Base-by-base conservation (phyloP, 805 yeast species). In the Pichia insulana region DNA sequence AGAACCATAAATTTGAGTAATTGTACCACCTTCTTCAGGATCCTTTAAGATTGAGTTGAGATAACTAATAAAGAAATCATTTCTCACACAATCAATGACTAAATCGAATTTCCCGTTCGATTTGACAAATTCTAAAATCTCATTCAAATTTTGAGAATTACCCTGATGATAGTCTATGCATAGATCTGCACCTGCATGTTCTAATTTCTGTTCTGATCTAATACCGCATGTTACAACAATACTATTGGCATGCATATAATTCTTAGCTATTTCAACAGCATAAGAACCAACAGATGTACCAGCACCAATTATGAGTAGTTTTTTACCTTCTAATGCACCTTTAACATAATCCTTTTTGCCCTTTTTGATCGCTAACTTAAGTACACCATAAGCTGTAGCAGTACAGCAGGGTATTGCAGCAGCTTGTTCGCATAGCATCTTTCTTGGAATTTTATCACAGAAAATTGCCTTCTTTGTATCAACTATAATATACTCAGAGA, bases 71-170 rank as follows among this genome's bases (percentile, higher is more conserved):
- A 77, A 68, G 13, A 69, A 74, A 19, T 56, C 56, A 42, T 73
- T 74, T 31, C 95, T 89, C 40, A 74, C 76, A 41, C 80, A 69
- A 61, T 85, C 95, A 25, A 78, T 55, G 35, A 83, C 74, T 10
- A 73, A 55, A 53, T 82, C 86, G 51, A 78, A 83, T 47, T 70
- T 64, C 13, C 71, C 68, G 38, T 64, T 59, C 22, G 65, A 61
- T 26, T 44, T 57, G 4, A 59, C 56, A 27, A 51, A 42, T 9
- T 50, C 45, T 27, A 59, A 57, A 1, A 67, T 53, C 36, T 68
- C 68, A 30, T 64, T 58, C 2, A 63, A 61, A 22, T 55, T 25
- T 62, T 56, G 33, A 56, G 59, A 41, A 3, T 62, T 59, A 22
- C 69, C 69, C 34, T 65, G 61, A 25, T 68, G 70, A 59, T 83